phyloP scores from a whole-genome alignment of 1,284 basidiomycete genomes.

The Rhodotorula sp. region DNA sequence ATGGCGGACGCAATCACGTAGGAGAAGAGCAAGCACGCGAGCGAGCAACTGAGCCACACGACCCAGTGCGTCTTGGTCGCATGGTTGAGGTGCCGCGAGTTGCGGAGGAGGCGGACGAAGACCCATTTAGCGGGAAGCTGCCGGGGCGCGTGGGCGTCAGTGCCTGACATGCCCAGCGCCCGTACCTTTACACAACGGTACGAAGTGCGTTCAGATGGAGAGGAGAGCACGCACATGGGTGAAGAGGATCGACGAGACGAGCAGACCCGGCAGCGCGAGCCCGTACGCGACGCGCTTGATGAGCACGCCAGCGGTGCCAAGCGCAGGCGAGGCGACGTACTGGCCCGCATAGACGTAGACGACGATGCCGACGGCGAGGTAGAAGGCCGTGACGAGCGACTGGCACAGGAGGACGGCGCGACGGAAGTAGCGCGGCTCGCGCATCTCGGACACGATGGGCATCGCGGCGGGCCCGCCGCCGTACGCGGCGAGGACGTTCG shows the following conservation, averaged over 20 bases:
- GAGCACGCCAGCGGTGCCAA: conserved; percentile 51
- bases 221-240: background rate
- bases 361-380: conserved; percentile 41
- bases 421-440: conserved; percentile 45
- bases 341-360: conserved; percentile 45
- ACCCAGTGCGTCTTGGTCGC: background rate
- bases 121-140: conserved; percentile 63
- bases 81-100: conserved; percentile 59
- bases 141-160: conserved; percentile 50
- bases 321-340: conserved; percentile 51
- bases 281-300: conserved; percentile 52
- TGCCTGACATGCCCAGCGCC: too few relatives aligned
- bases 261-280: conserved; percentile 50
- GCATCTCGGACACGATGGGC: conserved; percentile 52
- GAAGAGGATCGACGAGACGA: conserved; percentile 37
- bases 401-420: conserved; percentile 41
- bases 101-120: conserved; percentile 63
- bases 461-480: conserved; percentile 40
- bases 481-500: conserved; percentile 51
- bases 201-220: too few relatives aligned
- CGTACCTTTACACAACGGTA: too few relatives aligned
- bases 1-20: conserved; percentile 19
- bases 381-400: conserved; percentile 37
- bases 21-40: conserved; percentile 3
- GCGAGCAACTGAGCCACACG: conserved; percentile 52